These are phyloP conservation scores for Blastobotrys proliferans DNA, from an alignment of 1,139 yeast genomes.

Conservation along the genomic window DNA sequence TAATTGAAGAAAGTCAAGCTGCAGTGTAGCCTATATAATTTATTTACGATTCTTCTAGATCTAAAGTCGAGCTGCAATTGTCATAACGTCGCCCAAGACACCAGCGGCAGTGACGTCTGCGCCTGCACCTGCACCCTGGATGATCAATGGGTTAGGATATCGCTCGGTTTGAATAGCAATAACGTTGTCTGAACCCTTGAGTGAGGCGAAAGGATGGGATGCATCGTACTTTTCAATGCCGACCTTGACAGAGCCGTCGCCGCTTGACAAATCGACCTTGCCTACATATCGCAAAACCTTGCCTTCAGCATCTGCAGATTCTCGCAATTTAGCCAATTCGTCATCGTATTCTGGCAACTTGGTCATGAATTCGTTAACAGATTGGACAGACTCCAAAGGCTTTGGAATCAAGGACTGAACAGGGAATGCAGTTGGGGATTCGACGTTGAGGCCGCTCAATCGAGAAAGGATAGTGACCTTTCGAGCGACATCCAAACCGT, in stretches of 20 bases:
- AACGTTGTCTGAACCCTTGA: conserved; percentile 94
- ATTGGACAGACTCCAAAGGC: conserved; percentile 66
- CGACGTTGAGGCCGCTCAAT: conserved; percentile 78
- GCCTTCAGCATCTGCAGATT: conserved; percentile 73
- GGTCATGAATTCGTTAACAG: conserved; percentile 73
- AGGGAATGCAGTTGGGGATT: conserved; percentile 93
- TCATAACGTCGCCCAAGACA: conserved; percentile 87
- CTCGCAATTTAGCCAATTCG: conserved; percentile 71
- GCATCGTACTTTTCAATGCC: conserved; percentile 75
- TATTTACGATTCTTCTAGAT: conserved; percentile 23
- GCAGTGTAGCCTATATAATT: not conserved
- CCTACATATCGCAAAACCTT: conserved; percentile 95
- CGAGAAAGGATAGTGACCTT: conserved; percentile 95
- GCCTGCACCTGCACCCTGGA: conserved; percentile 99
- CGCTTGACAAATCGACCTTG: conserved; percentile 70
- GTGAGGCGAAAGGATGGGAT: conserved; percentile 92
- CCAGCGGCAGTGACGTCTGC: conserved; percentile 99
- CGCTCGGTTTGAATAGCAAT: conserved; percentile 87
- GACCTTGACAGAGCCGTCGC: conserved; percentile 58
- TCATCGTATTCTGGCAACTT: conserved; percentile 79
- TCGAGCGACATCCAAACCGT: conserved; percentile 97
- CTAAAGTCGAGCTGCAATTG: conserved; percentile 78
- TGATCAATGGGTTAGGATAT: conserved; percentile 85
- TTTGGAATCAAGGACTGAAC: conserved; percentile 90
- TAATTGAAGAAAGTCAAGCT: not conserved